Conservation (phyloP, 495 filamentous ascomycete genomes). For the Trichoderma orchidacearum region DNA sequence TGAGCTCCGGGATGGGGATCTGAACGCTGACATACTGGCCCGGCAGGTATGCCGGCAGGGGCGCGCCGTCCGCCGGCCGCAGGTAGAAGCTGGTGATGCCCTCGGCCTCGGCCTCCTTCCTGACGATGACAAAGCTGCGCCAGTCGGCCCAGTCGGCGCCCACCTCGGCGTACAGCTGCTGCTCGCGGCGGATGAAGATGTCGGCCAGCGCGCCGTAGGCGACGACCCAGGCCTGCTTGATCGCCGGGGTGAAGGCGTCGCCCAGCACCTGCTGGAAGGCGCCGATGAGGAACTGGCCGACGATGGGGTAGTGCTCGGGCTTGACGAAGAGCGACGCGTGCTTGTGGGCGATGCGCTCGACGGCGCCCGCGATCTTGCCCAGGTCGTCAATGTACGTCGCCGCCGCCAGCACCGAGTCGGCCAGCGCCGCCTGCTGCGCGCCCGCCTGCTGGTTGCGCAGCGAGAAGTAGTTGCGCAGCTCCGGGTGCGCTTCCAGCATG, state of each 20-base stretch:
- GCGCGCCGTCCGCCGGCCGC: conserved; percentile 41
- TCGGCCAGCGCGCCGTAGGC: conserved; percentile 53
- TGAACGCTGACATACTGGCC: conserved; percentile 60
- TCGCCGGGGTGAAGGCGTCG: conserved; percentile 48
- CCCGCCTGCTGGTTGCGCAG: conserved; percentile 48
- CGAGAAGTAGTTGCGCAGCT: conserved; percentile 55
- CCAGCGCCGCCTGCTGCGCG: conserved; percentile 51
- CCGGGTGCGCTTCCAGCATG: conserved; percentile 46
- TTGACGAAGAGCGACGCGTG: conserved; percentile 58
- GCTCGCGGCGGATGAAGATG: conserved; percentile 52
- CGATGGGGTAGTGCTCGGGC: conserved; percentile 54
- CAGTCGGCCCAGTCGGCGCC: conserved; percentile 47
- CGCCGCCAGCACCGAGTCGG: conserved; percentile 53
- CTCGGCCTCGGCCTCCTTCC: conserved; percentile 44
- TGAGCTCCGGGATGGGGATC: conserved; percentile 40
- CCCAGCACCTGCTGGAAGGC: conserved; percentile 57
- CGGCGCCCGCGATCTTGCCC: conserved; percentile 39
- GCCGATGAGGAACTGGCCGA: conserved; percentile 52
- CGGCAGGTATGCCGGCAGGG: conserved; percentile 47
- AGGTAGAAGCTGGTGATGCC: conserved; percentile 55
- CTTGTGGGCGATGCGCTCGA: conserved; percentile 65
- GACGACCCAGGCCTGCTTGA: conserved; percentile 51
- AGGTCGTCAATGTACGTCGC: conserved; percentile 61
- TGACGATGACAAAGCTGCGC: conserved; percentile 49
- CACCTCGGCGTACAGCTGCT: conserved; percentile 41